Evolutionary conservation across 73 alveolate genomes (phyloP), one percentile per base, ranked within the genome.

Genomic region (Paramecium caudatum): DNA sequence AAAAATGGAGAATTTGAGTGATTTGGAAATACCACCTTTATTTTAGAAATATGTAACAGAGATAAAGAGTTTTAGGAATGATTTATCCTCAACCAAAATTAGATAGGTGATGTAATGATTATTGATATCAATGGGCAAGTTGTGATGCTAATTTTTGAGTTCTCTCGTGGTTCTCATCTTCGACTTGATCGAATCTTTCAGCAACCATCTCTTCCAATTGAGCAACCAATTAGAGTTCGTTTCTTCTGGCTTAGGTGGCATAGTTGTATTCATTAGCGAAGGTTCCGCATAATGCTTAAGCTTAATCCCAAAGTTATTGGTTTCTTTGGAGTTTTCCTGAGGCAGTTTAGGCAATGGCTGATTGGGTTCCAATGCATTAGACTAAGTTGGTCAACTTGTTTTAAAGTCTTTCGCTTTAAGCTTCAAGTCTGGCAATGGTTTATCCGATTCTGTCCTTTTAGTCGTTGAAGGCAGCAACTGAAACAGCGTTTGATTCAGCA

Each of bases 271-370:
- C 88, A 37, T 74, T 74, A 43, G 43, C 68, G 33, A 74, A 74
- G 23, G 88, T 74, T 74, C 69, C 17, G 46, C 88, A 74, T 30
- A 74, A 37, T 2, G 69, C 33, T 39, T 74, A 27, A 12, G 88
- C 88, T 74, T 74, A 74, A 21, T 74, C 88, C 88, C 88, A 74
- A 23, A 74, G 65, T 74, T 74, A 74, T 36, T 30, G 16, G 46
- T 74, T 74, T 74, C 88, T 74, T 74, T 74, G 32, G 88, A 74
- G 88, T 74, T 74, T 74, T 39, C 68, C 62, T 74, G 88, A 74
- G 32, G 88, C 88, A 1, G 88, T 74, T 74, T 74, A 74, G 32
- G 88, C 88, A 45, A 74, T 74, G 69, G 88, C 88, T 8, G 88
- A 74, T 74, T 74, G 45, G 55, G 88, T 74, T 74, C 88, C 88